Base-by-base conservation (phyloP, 1,284 basidiomycete genomes). In the Trichosporon sp. region DNA sequence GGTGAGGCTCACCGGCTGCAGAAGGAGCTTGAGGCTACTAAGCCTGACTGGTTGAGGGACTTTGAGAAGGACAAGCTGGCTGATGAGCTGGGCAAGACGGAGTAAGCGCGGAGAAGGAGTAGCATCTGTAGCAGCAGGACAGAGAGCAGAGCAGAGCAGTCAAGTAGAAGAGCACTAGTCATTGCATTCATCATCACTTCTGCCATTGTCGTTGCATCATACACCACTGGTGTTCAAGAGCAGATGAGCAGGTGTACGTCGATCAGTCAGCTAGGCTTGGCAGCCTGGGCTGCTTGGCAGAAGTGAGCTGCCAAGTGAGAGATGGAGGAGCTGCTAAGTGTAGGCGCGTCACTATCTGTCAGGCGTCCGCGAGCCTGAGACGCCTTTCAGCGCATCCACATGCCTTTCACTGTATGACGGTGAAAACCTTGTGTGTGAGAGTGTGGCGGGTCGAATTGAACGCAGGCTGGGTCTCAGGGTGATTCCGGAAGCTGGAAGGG, bases 41-140 rank as follows among this genome's bases (percentile, higher is more conserved):
- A 75, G 67, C 77, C 77, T 11, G 27, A 58, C n/a, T 78, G 77
- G 77, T 63, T 77, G 60, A 60, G 52, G 32, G 61, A 68, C 49
- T 74, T 62, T 44, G 67, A 73, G 37, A 62, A 13, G 32, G 27
- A n/a, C n/a, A 23, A 44, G 60, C 21, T n/a, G 21, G 33, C 14
- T 2, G 23, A 32, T 27, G 27, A 13, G 10, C 29, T 54, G 13
- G 34, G 44, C 9, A 27, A 52, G 37, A 40, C 21, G 6, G 56
- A 37, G 37, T n/a, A n/a, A n/a, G n/a, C n/a, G n/a, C n/a, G n/a
- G 13, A 54, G 23, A 13, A 36, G 19, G 9, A 46, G 56, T 14
- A 60, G 44, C 7, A 60, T 21, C 56, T 19, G n/a, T 33, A 60
- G 56, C 27, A 23, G 27, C 68, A 34, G 56, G 14, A 59, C n/a